phyloP scores from a whole-genome alignment of 1,139 yeast species.

The Candida dubliniensis region DNA sequence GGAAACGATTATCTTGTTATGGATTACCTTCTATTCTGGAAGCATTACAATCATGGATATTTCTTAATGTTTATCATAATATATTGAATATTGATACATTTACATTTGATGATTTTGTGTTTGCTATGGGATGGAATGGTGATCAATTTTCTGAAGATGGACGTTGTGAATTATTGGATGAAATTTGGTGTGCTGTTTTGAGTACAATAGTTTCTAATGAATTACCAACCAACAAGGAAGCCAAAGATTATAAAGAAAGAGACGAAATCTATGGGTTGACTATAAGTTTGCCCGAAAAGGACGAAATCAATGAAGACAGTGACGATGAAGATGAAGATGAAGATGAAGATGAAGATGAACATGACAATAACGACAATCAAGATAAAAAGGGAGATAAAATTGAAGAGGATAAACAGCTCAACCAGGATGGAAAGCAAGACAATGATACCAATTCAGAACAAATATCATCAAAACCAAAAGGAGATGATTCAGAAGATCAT shows the following conservation, averaged over 20 bases:
- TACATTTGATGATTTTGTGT: slow-evolving; percentile 76
- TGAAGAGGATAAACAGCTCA: slow-evolving; percentile 12
- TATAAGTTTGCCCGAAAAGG: slow-evolving; percentile 42
- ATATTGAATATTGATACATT: slow-evolving; percentile 68
- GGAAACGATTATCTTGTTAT: slow-evolving; percentile 18
- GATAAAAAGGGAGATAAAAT: slow-evolving; percentile 10
- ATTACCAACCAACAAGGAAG: slow-evolving; percentile 26
- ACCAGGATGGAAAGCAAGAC: background rate
- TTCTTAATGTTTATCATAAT: slow-evolving; percentile 67
- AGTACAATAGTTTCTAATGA: slow-evolving; percentile 45
- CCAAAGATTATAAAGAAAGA: slow-evolving; percentile 23
- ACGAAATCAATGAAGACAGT: slow-evolving; percentile 17
- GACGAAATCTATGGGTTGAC: slow-evolving; percentile 38
- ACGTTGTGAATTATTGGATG: slow-evolving; percentile 60
- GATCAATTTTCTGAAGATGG: slow-evolving; percentile 45
- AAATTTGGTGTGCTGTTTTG: slow-evolving; percentile 67
- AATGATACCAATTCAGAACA: too few relatives aligned
- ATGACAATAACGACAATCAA: too few relatives aligned
- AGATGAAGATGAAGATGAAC: slow-evolving; percentile 18
- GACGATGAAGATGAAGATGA: slow-evolving; percentile 15
- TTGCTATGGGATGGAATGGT: slow-evolving; percentile 58
- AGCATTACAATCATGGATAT: slow-evolving; percentile 71
- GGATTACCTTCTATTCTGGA: slow-evolving; percentile 29
- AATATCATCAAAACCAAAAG: slow-evolving; percentile 2
- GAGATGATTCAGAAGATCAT: slow-evolving; percentile 19